Percentiles rank a stretch among this genome's conserved stretches.
Evolutionary conservation across 2,329 filamentous ascomycete species (phyloP).

Genomic region (Dactylellina haptotyla): DNA sequence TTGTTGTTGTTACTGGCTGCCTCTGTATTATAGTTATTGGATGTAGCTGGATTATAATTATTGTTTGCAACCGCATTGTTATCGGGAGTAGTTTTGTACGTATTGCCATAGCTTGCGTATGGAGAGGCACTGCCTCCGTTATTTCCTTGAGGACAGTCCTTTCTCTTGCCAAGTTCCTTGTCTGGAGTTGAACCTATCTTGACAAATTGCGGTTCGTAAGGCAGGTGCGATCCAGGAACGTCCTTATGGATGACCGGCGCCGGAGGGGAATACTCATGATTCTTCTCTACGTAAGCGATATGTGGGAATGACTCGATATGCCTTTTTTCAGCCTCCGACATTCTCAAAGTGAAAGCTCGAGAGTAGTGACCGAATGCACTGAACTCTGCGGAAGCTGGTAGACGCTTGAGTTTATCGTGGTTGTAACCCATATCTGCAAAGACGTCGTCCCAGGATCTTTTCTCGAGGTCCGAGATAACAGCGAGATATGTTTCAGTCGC

Average conservation of each 20-base stretch:
- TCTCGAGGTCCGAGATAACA: slow-evolving; percentile 54
- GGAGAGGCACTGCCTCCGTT: no score
- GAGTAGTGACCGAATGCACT: slow-evolving; percentile 19
- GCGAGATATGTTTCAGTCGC: slow-evolving; percentile 44
- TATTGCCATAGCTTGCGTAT: no score
- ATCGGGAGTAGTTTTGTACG: no score
- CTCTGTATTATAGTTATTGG: background rate
- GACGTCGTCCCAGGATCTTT: slow-evolving; percentile 51
- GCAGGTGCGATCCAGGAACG: background rate
- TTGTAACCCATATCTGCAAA: slow-evolving; percentile 54
- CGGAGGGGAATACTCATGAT: background rate
- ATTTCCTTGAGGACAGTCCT: no score
- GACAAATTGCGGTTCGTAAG: slow-evolving; percentile 2
- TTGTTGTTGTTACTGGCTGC: background rate
- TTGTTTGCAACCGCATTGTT: background rate
- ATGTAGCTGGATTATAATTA: no score
- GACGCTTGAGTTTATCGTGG: slow-evolving; percentile 5
- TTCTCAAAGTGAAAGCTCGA: slow-evolving; percentile 55
- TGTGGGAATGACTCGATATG: background rate
- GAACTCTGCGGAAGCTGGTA: slow-evolving; percentile 4
- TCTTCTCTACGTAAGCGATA: background rate
- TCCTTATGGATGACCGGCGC: background rate
- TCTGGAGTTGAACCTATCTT: background rate
- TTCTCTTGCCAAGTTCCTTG: no score
- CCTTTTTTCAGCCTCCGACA: slow-evolving; percentile 5